These are phyloP conservation scores for Raddia guianensis DNA, from an alignment of 176 grass and related monocot species.

Conservation along the genomic window DNA sequence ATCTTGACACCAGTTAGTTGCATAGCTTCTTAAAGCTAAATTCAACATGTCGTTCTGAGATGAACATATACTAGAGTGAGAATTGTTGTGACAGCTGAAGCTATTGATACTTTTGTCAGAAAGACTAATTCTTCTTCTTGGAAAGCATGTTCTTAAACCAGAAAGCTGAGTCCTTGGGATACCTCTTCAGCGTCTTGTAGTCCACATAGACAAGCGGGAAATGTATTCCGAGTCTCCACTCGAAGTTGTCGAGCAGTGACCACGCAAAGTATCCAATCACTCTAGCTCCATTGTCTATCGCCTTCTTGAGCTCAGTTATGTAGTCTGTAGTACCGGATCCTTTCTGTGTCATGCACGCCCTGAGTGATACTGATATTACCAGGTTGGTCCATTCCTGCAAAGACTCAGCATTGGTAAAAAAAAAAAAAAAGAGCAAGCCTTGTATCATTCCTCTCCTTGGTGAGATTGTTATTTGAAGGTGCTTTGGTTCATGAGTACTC, in stretches of 20 bases:
- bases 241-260: slow-evolving; percentile 96
- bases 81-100: slow-evolving; percentile 16
- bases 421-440: background rate
- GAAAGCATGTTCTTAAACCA: slow-evolving; percentile 83
- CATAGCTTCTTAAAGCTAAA: slow-evolving; percentile 31
- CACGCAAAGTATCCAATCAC: slow-evolving; percentile 90
- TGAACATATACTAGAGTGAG: background rate
- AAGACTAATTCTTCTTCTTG: slow-evolving; percentile 42
- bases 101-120: background rate
- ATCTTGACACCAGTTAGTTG: background rate
- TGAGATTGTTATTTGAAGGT: background rate
- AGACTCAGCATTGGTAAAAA: background rate
- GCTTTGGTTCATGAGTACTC: slow-evolving; percentile 19
- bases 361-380: slow-evolving; percentile 68
- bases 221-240: slow-evolving; percentile 88
- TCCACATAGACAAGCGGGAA: slow-evolving; percentile 81
- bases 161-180: slow-evolving; percentile 89
- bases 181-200: slow-evolving; percentile 65
- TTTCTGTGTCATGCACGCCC: slow-evolving; percentile 69
- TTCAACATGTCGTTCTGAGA: background rate
- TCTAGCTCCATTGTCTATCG: slow-evolving; percentile 67
- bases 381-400: slow-evolving; percentile 89
- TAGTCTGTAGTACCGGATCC: slow-evolving; percentile 64
- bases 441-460: background rate
- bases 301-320: no score